A percentile compares a stretch with the other conserved stretches of the same genome.
phyloP scores from a whole-genome alignment of 2,329 filamentous ascomycete genomes.

The Didymellaceae sp. region DNA sequence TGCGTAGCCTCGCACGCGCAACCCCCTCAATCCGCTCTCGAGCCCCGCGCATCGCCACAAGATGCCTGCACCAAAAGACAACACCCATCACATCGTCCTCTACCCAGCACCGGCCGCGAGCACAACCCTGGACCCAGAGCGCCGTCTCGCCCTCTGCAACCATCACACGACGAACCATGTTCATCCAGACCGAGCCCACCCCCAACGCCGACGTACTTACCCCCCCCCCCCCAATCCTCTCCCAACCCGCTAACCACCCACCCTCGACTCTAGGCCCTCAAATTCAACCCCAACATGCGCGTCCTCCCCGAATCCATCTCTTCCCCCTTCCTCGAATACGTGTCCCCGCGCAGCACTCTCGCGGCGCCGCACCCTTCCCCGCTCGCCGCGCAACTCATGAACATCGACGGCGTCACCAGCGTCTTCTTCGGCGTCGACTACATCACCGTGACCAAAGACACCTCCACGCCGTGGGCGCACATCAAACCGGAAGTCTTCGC shows the following conservation, averaged over 20 bases:
- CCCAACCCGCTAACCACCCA: too few relatives aligned
- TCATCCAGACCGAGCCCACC: constrained; percentile 95
- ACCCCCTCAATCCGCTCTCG: constrained; percentile 29
- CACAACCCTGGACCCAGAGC: constrained; percentile 33
- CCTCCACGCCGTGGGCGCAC: constrained; percentile 89
- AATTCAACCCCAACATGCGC: constrained; percentile 90
- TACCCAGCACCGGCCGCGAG: constrained; percentile 38
- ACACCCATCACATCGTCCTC: constrained; percentile 43
- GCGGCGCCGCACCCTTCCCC: constrained; percentile 89
- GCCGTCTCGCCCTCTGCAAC: constrained; percentile 18
- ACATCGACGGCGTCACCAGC: constrained; percentile 90
- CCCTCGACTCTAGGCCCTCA: constrained; percentile 77
- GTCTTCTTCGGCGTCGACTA: constrained; percentile 96
- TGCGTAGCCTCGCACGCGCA: constrained; percentile 39
- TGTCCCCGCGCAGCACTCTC: constrained; percentile 85
- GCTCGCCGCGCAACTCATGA: constrained; percentile 87
- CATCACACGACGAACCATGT: constrained; percentile 72
- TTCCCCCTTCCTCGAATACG: constrained; percentile 87
- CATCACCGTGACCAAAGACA: constrained; percentile 93
- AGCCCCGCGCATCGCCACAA: constrained; percentile 38
- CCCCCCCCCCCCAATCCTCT: too few relatives aligned
- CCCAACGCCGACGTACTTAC: constrained; percentile 90
- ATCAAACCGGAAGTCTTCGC: constrained; percentile 95
- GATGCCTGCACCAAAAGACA: constrained; percentile 45
- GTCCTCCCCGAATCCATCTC: constrained; percentile 78